Percentiles rank a stretch among this genome's conserved stretches.
phyloP scores from a whole-genome alignment of 176 grass and related monocot species.

The Typha latifolia region DNA sequence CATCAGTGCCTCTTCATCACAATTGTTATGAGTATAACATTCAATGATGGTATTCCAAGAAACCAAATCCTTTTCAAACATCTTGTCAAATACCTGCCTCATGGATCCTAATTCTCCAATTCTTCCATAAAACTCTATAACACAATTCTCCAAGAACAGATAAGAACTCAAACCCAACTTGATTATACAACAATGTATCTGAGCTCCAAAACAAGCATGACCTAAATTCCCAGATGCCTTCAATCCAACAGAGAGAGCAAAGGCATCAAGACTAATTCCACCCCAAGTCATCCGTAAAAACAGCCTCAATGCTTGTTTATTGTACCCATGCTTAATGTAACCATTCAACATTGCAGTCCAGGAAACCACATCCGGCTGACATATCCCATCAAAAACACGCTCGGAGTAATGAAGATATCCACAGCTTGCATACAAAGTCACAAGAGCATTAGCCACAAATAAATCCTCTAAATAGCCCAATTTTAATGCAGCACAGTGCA shows the following conservation, averaged over 20 bases:
- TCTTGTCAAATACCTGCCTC: constrained; percentile 34
- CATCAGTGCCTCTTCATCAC: constrained; percentile 25
- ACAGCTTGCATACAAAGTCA: constrained; percentile 58
- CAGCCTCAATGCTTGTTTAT: constrained; percentile 32
- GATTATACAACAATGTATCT: constrained; percentile 46
- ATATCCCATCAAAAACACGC: constrained; percentile 37
- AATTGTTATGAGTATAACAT: constrained; percentile 33
- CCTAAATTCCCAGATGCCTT: constrained; percentile 38
- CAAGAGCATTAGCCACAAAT: constrained; percentile 51
- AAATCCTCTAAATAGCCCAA: constrained; percentile 29
- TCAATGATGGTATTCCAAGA: constrained; percentile 62
- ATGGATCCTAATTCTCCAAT: constrained; percentile 27
- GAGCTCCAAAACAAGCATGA: constrained; percentile 25
- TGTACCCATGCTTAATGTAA: constrained; percentile 43
- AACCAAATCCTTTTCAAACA: constrained; percentile 41
- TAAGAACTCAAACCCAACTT: constrained; percentile 33
- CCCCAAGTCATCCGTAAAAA: constrained; percentile 31
- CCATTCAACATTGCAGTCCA: constrained; percentile 58
- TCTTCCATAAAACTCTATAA: constrained; percentile 52
- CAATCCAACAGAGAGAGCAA: constrained; percentile 36
- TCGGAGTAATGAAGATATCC: constrained; percentile 28
- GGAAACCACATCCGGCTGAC: constrained; percentile 41
- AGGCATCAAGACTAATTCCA: constrained; percentile 32
- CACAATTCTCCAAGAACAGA: constrained; percentile 42
- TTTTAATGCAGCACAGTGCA: constrained; percentile 32